These are phyloP conservation scores for Stephania cephalantha DNA, from an alignment of 164 flowering plant species.

Conservation along the genomic window DNA sequence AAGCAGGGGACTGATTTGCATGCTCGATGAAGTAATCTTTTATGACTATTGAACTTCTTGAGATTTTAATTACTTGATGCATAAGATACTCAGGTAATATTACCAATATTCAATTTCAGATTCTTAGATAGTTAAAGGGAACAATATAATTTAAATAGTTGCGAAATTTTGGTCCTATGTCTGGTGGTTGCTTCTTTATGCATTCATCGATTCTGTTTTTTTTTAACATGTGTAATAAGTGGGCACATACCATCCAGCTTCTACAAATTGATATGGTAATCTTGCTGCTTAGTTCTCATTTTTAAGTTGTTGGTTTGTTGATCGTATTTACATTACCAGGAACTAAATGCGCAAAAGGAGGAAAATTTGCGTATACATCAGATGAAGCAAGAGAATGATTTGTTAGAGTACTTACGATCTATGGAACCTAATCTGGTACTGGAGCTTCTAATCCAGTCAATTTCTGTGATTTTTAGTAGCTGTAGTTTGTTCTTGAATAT, in stretches of 20 bases:
- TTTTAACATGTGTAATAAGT: not conserved
- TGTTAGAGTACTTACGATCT: conserved; percentile 65
- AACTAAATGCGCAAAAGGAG: conserved; percentile 47
- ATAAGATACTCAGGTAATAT: not conserved
- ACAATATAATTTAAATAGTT: not conserved
- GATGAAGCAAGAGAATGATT: conserved; percentile 41
- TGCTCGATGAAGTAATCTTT: not conserved
- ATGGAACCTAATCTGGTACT: conserved; percentile 74
- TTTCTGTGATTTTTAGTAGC: not conserved
- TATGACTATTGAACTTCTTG: not conserved
- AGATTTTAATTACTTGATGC: not conserved
- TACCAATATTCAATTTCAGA: not conserved
- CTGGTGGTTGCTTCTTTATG: not conserved
- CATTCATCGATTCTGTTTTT: not conserved
- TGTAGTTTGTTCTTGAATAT: not conserved
- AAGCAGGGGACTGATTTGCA: not conserved
- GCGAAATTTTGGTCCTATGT: not conserved
- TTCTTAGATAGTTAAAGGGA: not conserved
- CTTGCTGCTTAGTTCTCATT: not conserved
- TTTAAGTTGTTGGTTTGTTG: conserved; percentile 1
- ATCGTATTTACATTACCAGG: conserved; percentile 35
- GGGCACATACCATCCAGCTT: not conserved
- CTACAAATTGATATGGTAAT: not conserved
- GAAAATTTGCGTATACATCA: conserved; percentile 39
- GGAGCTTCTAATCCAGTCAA: conserved; percentile 1